Conservation (phyloP, 768 basidiomycete genomes). For the Sutorius australiensis region DNA sequence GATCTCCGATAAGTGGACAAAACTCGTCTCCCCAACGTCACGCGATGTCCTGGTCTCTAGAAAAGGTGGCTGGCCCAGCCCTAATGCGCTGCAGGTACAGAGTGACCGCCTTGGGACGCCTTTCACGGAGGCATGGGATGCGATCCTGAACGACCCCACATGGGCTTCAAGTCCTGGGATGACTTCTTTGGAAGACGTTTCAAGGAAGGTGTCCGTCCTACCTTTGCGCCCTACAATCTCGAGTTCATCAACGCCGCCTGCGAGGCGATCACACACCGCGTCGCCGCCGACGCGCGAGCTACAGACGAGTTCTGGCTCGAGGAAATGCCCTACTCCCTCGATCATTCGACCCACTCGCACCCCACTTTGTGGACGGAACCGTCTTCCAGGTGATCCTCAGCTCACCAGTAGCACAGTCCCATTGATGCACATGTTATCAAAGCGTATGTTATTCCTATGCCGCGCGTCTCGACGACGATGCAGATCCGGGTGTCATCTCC, state of each 20-base stretch:
- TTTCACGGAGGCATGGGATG: slow-evolving; percentile 41
- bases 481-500: slow-evolving; percentile 21
- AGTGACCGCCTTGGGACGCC: slow-evolving; percentile 6
- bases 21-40: slow-evolving; percentile 36
- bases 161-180: slow-evolving; percentile 50
- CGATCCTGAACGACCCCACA: slow-evolving; percentile 35
- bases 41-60: slow-evolving; percentile 35
- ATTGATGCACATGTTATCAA: slow-evolving; percentile 43
- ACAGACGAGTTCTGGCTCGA: slow-evolving; percentile 59
- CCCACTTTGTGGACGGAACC: slow-evolving; percentile 47
- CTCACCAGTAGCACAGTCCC: slow-evolving; percentile 50
- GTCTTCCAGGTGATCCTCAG: slow-evolving; percentile 57
- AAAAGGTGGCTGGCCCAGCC: slow-evolving; percentile 49
- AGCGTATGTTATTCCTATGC: slow-evolving; percentile 44
- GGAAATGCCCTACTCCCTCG: slow-evolving; percentile 54
- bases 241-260: slow-evolving; percentile 46
- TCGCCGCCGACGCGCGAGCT: slow-evolving; percentile 32
- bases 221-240: slow-evolving; percentile 24
- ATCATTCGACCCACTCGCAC: slow-evolving; percentile 39
- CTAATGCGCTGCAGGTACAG: slow-evolving; percentile 20
- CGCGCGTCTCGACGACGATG: slow-evolving; percentile 27
- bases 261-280: slow-evolving; percentile 49
- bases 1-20: slow-evolving; percentile 40
- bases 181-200: slow-evolving; percentile 47
- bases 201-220: slow-evolving; percentile 35